Evolutionary conservation across 2,329 filamentous ascomycete species (phyloP).

Genomic region (Cladorrhinum sp.): DNA sequence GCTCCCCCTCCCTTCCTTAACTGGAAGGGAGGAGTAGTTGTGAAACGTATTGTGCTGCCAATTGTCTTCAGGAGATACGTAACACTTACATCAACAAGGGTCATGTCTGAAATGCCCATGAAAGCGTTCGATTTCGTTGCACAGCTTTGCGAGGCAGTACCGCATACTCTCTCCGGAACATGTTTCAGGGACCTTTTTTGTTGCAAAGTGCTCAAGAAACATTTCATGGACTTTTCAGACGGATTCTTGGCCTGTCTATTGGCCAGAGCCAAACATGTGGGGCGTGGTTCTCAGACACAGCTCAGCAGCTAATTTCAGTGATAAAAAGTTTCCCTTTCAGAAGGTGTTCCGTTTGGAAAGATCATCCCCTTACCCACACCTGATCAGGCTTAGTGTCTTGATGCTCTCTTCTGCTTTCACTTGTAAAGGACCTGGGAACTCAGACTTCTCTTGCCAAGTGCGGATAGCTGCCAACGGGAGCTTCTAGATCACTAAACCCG

Average conservation of each 20-base stretch:
- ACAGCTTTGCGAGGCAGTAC: not conserved
- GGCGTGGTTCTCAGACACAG: too few relatives aligned
- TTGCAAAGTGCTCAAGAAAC: too few relatives aligned
- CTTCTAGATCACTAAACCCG: not conserved
- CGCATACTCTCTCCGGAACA: not conserved
- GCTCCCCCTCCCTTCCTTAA: too few relatives aligned
- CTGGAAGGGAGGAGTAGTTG: too few relatives aligned
- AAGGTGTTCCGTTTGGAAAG: too few relatives aligned
- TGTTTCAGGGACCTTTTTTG: too few relatives aligned
- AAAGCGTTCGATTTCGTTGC: not conserved
- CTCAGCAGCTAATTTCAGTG: too few relatives aligned
- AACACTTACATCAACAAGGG: not conserved
- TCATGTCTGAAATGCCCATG: not conserved
- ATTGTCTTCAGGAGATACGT: not conserved
- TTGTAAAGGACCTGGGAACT: not conserved
- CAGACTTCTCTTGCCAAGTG: not conserved
- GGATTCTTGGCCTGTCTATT: too few relatives aligned
- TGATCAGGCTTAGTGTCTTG: not conserved
- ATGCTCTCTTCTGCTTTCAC: not conserved
- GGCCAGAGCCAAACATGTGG: too few relatives aligned
- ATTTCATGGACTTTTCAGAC: too few relatives aligned
- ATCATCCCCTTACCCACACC: not conserved
- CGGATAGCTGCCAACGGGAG: not conserved
- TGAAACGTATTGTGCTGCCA: too few relatives aligned
- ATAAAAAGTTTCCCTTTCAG: too few relatives aligned